Evolutionary conservation across 2,329 filamentous ascomycete species (phyloP), one percentile per base, ranked within the genome.

Genomic region (Trichocomaceae sp.): DNA sequence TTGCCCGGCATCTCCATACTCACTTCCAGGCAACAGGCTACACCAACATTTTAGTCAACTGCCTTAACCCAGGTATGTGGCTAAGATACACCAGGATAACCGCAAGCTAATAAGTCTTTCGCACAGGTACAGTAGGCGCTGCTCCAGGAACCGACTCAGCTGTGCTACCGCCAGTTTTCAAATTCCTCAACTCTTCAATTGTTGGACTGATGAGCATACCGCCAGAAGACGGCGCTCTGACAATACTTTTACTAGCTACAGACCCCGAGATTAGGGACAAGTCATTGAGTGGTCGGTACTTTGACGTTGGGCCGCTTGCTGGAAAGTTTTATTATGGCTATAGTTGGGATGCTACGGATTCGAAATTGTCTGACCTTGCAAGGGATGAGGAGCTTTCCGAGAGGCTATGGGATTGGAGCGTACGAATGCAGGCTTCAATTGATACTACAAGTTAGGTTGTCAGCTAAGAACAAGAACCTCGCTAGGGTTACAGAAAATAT

Each of bases 61-160:
- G 47, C 19, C 47, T 49, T 17, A 39, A 49, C 47, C 47, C 47
- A 49, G 47, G 47, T 49, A 49, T 23, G 31, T 49, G 17, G n/a
- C 33, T 39, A 23, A 17, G 33, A 49, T 15, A 39, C 47, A 17
- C 10, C 47, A 23, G 17, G 1, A 23, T 9, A 12, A 49, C 15
- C 31, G 47, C 15, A 39, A 23, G 31, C 47, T 49, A 39, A 49
- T 17, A 22, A 49, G 23, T 20, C 19, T 23, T 22, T 39, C 3
- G 17, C 19, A 10, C 31, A 49, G 47, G 47, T n/a, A 49, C 47
- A 39, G 26, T 39, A 9, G 47, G 47, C 47, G 7, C 47, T 49
- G 47, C 47, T 49, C 31, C 47, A 10, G 47, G 47, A 49, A 49
- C 47, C 47, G 47, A 49, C 15, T 49, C 47, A 49, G 47, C 47